These are phyloP conservation scores for Phlebopus sp. DNA, from an alignment of 1,284 basidiomycete genomes.

Conservation along the genomic window DNA sequence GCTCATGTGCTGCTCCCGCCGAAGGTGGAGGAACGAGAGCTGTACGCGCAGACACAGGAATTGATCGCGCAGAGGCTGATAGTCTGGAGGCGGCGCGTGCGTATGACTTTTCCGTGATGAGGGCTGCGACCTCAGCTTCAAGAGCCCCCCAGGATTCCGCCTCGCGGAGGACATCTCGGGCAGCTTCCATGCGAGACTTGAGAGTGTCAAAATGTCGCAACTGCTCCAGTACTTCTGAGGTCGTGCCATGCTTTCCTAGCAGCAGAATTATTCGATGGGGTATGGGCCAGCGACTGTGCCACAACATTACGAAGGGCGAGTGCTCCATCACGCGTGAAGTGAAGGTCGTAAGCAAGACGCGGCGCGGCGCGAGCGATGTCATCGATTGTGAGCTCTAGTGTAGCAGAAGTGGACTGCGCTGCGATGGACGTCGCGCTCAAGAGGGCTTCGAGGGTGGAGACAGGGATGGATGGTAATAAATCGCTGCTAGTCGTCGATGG, in stretches of 20 bases:
- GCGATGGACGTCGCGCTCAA: constrained; percentile 77
- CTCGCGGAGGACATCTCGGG: constrained; percentile 82
- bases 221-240: constrained; percentile 63
- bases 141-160: constrained; percentile 94
- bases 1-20: constrained; percentile 56
- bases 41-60: constrained; percentile 89
- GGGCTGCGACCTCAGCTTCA: constrained; percentile 83
- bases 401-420: constrained; percentile 80
- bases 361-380: constrained; percentile 88
- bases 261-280: constrained; percentile 30
- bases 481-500: constrained; percentile 12
- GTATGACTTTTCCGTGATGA: constrained; percentile 76
- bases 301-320: constrained; percentile 68
- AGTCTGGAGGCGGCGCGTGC: constrained; percentile 86
- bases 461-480: constrained; percentile 14
- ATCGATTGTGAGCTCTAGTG: constrained; percentile 84
- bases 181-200: constrained; percentile 82
- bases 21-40: constrained; percentile 45
- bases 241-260: constrained; percentile 37
- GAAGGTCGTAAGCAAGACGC: constrained; percentile 87
- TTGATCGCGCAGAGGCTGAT: constrained; percentile 80
- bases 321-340: constrained; percentile 92
- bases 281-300: constrained; percentile 51
- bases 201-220: constrained; percentile 79
- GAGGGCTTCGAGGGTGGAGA: constrained; percentile 29